Evolutionary conservation across 371 early-diverging fungal species (phyloP).

Genomic region (Syncephalastrum monosporum): DNA sequence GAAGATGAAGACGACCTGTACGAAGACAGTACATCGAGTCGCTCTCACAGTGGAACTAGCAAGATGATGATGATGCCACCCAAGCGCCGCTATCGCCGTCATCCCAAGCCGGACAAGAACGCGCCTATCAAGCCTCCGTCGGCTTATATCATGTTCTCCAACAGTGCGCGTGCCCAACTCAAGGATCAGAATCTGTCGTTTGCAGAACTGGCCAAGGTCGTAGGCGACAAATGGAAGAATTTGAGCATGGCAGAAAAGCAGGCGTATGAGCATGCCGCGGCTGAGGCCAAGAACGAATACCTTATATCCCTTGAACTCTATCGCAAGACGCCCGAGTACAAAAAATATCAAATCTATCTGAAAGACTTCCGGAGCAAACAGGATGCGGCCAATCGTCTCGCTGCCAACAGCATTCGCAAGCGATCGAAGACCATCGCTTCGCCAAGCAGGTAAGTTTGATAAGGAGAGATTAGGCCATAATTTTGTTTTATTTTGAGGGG

Average conservation of each 20-base stretch:
- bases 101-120: slow-evolving; percentile 53
- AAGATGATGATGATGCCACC: slow-evolving; percentile 4
- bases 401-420: slow-evolving; percentile 21
- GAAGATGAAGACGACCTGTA: slow-evolving; percentile 2
- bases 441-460: slow-evolving; percentile 24
- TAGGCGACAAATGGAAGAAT: slow-evolving; percentile 53
- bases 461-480: slow-evolving; percentile 1
- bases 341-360: slow-evolving; percentile 44
- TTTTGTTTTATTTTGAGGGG: too few relatives aligned
- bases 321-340: slow-evolving; percentile 37
- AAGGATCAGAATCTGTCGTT: slow-evolving; percentile 43
- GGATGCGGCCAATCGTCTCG: slow-evolving; percentile 28
- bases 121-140: slow-evolving; percentile 56
- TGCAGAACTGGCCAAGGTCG: slow-evolving; percentile 49
- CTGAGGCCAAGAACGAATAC: slow-evolving; percentile 42
- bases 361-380: slow-evolving; percentile 43
- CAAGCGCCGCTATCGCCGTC: slow-evolving; percentile 48
- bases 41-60: slow-evolving; percentile 4
- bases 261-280: slow-evolving; percentile 38
- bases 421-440: slow-evolving; percentile 22
- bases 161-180: slow-evolving; percentile 38
- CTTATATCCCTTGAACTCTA: slow-evolving; percentile 29
- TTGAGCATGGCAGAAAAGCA: slow-evolving; percentile 27
- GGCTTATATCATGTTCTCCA: slow-evolving; percentile 58
- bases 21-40: slow-evolving; percentile 11